Base-by-base conservation (phyloP, 768 basidiomycete genomes). In the Boletus pseudo-olivaceus region DNA sequence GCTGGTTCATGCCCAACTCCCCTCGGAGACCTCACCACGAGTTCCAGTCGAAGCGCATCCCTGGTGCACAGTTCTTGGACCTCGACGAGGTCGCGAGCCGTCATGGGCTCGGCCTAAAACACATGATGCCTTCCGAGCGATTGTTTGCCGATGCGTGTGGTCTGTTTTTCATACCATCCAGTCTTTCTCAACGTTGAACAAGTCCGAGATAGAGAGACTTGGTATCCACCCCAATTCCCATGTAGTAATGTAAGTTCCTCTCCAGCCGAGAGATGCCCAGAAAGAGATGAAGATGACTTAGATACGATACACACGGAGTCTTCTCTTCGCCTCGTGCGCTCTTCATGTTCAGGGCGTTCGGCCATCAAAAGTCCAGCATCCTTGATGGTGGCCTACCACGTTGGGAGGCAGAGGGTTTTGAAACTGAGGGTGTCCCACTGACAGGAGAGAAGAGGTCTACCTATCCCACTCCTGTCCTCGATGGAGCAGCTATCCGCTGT, bases 1-100 rank as follows among this genome's bases (percentile, higher is more conserved):
- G 83, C 47, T 98, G 95, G 96, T 87, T 90, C 69, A 97, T 98
- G 96, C 96, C 95, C 47, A 89, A 85, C 69, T 81, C 87, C 33
- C 76, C 84, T 2, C 82, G 94, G 51, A 83, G 82, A 47, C 78
- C 88, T 2, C 69, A 70, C n/a, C 70, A 81, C 30, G 94, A 96
- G 70, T 95, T 84, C 59, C 66, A 76, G 20, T 67, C 73, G 27
- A 84, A 81, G 57, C 80, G 86, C 33, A 80, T 97, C 33, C 88
- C 88, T 5, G 77, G 79, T 11, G 84, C 93, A 1, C 81, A 79
- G 48, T 90, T 84, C 63, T 78, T 93, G 59, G 88, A 93, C 66
- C 75, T 95, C 26, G 94, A 97, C 69, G 76, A 83, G 48, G 87
- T 92, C 27, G 82, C 88, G 1, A 84, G 82, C 54, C 72, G 81